Base-by-base conservation (phyloP, 805 yeast genomes). In the Isabelozyma gotoi region DNA sequence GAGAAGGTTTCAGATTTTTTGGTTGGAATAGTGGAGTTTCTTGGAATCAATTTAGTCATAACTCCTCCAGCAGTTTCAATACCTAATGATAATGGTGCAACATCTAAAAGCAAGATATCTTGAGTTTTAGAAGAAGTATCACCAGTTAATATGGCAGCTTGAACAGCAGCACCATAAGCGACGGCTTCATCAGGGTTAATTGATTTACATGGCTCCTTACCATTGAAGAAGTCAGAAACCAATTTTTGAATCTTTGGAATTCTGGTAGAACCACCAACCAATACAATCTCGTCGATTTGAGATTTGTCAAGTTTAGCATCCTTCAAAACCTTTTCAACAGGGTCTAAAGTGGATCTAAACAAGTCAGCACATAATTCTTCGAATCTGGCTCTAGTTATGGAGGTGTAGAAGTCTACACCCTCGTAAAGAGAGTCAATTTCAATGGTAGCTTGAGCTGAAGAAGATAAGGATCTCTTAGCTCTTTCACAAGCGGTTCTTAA, bases 111-210 rank as follows among this genome's bases (percentile, higher is more conserved):
- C 52, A 92, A 60, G 55, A 71, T 65, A 60, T 71, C 75, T 57
- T 71, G 74, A 43, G 76, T 71, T 67, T 68, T 65, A 19, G 70
- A 61, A 18, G 73, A 68, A 41, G 71, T 65, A 47, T 91, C 97
- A 71, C 98, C 98, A 44, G 96, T 83, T 53, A 92, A 77, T 57
- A 92, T 95, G 77, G 98, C 98, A 45, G 96, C 98, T 78, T 92
- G 99, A 51, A 92, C 97, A 51, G 99, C 97, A 49, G 98, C 98
- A 81, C 99, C 99, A 61, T 84, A 92, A 36, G 98, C 99, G 63
- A 92, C 98, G 67, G 99, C 99, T 79, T 92, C 99, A 76, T 92
- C 99, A 51, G 99, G 98, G 78, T 92, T 92, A 63, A 92, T 92
- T 61, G 96, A 92, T 81, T 91, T 92, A 56, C 96, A 88, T 53